These are phyloP conservation scores for Funneliformis caledonium DNA, from an alignment of 371 early-diverging fungal genomes.

Conservation along the genomic window DNA sequence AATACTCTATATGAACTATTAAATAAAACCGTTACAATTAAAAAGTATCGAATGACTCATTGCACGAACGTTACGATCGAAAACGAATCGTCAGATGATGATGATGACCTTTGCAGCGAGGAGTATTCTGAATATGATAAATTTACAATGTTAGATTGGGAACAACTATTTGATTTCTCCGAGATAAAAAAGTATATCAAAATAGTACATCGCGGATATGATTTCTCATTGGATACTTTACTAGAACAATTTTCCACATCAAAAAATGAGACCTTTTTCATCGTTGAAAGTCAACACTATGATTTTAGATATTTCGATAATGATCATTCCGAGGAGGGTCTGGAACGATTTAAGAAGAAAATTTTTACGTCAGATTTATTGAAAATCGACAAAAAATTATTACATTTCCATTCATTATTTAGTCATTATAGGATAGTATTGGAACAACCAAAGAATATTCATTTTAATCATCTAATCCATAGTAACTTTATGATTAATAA, in stretches of 20 bases:
- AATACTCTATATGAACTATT: neutral
- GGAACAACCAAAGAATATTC: neutral
- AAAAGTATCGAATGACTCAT: neutral
- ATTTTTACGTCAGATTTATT: constrained; percentile 34
- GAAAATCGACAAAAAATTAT: constrained; percentile 46
- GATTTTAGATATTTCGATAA: neutral
- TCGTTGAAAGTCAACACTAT: neutral
- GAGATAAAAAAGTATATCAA: neutral
- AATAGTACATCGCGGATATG: neutral
- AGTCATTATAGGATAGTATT: constrained; percentile 38
- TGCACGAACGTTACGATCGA: too few relatives aligned
- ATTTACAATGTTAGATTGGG: neutral
- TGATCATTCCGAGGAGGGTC: neutral
- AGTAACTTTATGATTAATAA: neutral
- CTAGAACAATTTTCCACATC: neutral
- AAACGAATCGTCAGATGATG: neutral
- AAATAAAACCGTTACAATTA: neutral
- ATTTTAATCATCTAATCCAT: neutral
- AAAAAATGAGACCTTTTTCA: neutral
- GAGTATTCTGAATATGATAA: neutral
- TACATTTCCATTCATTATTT: constrained; percentile 50
- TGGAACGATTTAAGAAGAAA: neutral
- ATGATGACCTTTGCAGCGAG: neutral
- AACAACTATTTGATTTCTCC: neutral
- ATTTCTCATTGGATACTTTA: neutral